Conservation (phyloP, 1,284 basidiomycete species). For the Testicularia cyperi region DNA sequence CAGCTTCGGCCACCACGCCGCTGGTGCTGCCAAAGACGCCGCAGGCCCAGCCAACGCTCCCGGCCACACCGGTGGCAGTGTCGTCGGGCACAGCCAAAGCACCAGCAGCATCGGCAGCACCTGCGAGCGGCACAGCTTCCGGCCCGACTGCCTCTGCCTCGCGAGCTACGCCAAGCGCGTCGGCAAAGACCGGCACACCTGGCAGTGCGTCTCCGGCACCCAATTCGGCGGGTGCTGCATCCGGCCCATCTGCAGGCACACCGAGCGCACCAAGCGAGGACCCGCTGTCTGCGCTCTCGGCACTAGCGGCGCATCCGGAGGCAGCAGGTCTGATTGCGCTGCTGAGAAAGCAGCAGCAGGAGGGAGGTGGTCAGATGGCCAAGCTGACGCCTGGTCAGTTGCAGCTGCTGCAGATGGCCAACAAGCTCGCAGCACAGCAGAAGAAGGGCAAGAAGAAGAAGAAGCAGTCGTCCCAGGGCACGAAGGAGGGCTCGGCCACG, state of each 20-base stretch:
- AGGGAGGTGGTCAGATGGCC: slow-evolving; percentile 39
- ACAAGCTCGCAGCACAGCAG: slow-evolving; percentile 45
- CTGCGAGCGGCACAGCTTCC: slow-evolving; percentile 3
- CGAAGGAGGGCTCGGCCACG: slow-evolving; percentile 19
- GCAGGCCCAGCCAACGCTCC: slow-evolving; percentile 10
- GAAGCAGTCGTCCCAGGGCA: slow-evolving; percentile 7
- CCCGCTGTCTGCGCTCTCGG: slow-evolving; percentile 46
- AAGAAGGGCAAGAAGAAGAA: slow-evolving; percentile 47
- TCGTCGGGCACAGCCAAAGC: not conserved
- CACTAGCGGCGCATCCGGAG: slow-evolving; percentile 52
- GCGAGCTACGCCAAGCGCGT: not conserved
- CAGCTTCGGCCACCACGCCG: slow-evolving; percentile 5
- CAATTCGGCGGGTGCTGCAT: too few relatives aligned
- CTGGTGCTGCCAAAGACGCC: slow-evolving; percentile 18
- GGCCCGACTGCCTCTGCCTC: not conserved
- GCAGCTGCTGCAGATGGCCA: slow-evolving; percentile 56
- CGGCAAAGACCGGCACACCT: not conserved
- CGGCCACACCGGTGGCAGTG: not conserved
- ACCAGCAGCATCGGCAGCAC: slow-evolving; percentile 1
- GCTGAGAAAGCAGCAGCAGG: slow-evolving; percentile 52
- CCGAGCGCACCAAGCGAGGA: too few relatives aligned
- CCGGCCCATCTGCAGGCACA: too few relatives aligned
- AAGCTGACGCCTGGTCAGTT: slow-evolving; percentile 54
- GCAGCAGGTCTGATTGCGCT: slow-evolving; percentile 52
- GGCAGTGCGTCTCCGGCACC: slow-evolving; percentile 1